phyloP scores from a whole-genome alignment of 352 stramenopile species.

The Blastocystis sp. region DNA sequence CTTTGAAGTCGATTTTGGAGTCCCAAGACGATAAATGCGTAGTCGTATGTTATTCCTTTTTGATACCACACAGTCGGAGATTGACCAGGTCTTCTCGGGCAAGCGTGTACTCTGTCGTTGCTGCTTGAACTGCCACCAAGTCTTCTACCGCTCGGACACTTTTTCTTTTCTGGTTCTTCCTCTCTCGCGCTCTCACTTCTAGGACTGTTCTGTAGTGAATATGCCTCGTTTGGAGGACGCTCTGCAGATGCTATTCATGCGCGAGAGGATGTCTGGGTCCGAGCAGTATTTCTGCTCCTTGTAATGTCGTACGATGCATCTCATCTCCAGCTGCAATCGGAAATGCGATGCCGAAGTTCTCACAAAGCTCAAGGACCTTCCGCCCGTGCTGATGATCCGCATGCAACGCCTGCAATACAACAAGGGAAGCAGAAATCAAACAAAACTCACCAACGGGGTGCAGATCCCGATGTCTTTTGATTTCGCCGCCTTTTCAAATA shows the following conservation, averaged over 20 bases:
- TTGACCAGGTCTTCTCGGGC: slow-evolving; percentile 10
- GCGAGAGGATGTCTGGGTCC: slow-evolving; percentile 10
- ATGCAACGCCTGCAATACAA: slow-evolving; percentile 48
- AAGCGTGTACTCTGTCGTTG: slow-evolving; percentile 46
- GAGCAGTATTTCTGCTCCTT: slow-evolving; percentile 55
- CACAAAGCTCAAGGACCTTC: not conserved
- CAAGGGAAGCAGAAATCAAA: slow-evolving; percentile 19
- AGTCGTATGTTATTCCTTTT: not conserved
- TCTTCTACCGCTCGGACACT: slow-evolving; percentile 41
- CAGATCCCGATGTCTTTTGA: slow-evolving; percentile 16
- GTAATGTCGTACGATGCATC: not conserved
- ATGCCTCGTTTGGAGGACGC: slow-evolving; percentile 38
- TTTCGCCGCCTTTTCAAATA: slow-evolving; percentile 7
- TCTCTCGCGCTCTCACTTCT: not conserved
- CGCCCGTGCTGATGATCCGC: slow-evolving; percentile 3
- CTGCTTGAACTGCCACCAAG: slow-evolving; percentile 24
- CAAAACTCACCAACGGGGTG: slow-evolving; percentile 47
- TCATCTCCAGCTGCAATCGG: not conserved
- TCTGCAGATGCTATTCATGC: slow-evolving; percentile 28
- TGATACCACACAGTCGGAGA: not conserved
- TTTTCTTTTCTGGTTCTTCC: slow-evolving; percentile 35
- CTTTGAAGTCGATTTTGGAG: not conserved
- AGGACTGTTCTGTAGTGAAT: slow-evolving; percentile 48
- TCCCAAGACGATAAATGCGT: not conserved
- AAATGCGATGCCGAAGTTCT: slow-evolving; percentile 54